Percentiles rank a stretch among this genome's conserved stretches.
phyloP scores from a whole-genome alignment of 2,329 filamentous ascomycete species.

The Dactylellina drechsleri region DNA sequence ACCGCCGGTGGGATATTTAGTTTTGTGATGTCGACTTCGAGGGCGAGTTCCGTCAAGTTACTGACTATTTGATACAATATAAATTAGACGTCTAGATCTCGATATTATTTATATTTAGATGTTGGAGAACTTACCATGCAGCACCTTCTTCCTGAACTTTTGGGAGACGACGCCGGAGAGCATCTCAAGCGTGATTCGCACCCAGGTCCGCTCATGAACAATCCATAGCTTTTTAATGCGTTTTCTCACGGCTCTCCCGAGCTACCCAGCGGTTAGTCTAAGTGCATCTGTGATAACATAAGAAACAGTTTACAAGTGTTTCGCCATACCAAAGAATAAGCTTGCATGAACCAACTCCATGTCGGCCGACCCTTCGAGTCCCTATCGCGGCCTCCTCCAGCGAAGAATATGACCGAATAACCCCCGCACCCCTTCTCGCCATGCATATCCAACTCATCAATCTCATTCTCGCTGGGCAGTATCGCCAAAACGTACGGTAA shows the following conservation, averaged over 20 bases:
- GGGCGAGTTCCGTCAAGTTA: constrained; percentile 65
- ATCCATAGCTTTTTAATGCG: constrained; percentile 68
- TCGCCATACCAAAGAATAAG: constrained; percentile 65
- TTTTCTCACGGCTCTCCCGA: constrained; percentile 68
- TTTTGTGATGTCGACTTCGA: constrained; percentile 66
- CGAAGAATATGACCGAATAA: constrained; percentile 70
- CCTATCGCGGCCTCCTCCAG: constrained; percentile 63
- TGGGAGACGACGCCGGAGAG: constrained; percentile 69
- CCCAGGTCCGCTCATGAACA: constrained; percentile 70
- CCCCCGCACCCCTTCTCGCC: constrained; percentile 61
- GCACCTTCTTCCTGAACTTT: constrained; percentile 69
- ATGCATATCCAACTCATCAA: constrained; percentile 59
- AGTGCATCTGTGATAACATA: background rate
- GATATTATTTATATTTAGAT: background rate
- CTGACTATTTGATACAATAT: constrained; percentile 62
- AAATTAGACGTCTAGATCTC: background rate
- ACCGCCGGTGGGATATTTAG: constrained; percentile 68
- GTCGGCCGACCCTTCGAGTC: constrained; percentile 64
- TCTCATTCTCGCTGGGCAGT: constrained; percentile 68
- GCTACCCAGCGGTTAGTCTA: constrained; percentile 52
- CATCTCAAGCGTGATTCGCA: constrained; percentile 68
- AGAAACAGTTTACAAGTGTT: background rate
- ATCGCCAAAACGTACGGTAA: constrained; percentile 68
- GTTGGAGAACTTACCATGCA: constrained; percentile 63
- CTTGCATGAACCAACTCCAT: constrained; percentile 69